Evolutionary conservation across 768 basidiomycete genomes (phyloP), one percentile per base, ranked within the genome.

Genomic region (Pisolithus orientalis): DNA sequence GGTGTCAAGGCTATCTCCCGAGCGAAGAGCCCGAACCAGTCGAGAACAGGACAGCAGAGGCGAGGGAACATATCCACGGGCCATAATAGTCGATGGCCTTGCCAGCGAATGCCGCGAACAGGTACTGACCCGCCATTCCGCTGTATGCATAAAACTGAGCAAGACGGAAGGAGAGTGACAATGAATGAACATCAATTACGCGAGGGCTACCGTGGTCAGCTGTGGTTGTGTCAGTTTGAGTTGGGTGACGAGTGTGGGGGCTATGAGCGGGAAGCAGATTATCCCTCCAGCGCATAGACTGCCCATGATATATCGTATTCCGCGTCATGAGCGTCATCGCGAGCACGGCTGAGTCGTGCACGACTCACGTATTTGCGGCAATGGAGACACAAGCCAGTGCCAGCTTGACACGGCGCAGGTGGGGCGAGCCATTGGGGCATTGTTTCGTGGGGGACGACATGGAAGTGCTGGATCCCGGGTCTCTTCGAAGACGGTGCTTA

Each of bases 61-160:
- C 60, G 40, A 87, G 67, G 16, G 90, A 90, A 64, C 83, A 86
- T 4, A 73, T 62, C 64, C 84, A 77, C 34, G 89, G 81, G 0
- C 90, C 90, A 59, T 80, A 76, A 38, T 60, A 60, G 67, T 92
- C 90, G 39, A 87, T 73, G 2, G 84, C 63, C 55, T 80, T 83
- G 44, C 90, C 90, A 39, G 84, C 80, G 1, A 88, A 14, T 2
- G 82, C 81, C 17, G 85, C 79, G 53, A 88, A 74, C 3, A 87
- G 87, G 65, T 92, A 91, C 70, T 91, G 88, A 5, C 87, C 85
- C 55, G 83, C 78, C 78, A 92, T 82, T 2, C 85, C 90, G n/a
- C 90, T 91, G 48, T 34, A 38, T 50, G 27, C 11, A 21, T 21
- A 21, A 44, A 48, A 29, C 31, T 8, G 25, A 48, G 16, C 5